A percentile compares a stretch with the other conserved stretches of the same genome.
Conservation (phyloP, 768 basidiomycete species). For the Chlorophyllum brunneum region DNA sequence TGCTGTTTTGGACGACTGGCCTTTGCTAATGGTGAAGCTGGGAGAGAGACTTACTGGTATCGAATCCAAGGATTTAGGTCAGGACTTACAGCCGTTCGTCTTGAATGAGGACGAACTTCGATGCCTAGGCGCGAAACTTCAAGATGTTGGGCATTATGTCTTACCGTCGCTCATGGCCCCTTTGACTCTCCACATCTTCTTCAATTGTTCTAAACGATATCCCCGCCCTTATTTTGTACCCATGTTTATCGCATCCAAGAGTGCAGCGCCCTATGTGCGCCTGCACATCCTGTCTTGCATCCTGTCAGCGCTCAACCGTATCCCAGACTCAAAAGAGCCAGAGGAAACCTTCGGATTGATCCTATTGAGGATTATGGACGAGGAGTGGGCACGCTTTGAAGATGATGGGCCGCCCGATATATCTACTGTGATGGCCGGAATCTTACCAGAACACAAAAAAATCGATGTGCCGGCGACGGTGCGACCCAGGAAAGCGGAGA, state of each 20-base stretch:
- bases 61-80: constrained; percentile 21
- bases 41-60: constrained; percentile 51
- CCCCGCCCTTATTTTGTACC: constrained; percentile 50
- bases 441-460: constrained; percentile 36
- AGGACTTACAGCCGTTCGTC: constrained; percentile 22
- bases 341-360: constrained; percentile 75
- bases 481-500: neutral
- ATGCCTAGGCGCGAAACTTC: constrained; percentile 52
- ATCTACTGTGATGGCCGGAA: constrained; percentile 57
- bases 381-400: constrained; percentile 63
- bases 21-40: constrained; percentile 50
- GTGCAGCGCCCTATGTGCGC: constrained; percentile 75
- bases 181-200: constrained; percentile 62
- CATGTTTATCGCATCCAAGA: constrained; percentile 69
- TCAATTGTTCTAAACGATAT: constrained; percentile 42
- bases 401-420: constrained; percentile 75
- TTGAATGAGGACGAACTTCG: constrained; percentile 44
- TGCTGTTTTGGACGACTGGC: constrained; percentile 43
- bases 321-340: constrained; percentile 48
- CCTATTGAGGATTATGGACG: constrained; percentile 66
- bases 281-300: constrained; percentile 74
- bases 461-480: constrained; percentile 1
- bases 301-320: constrained; percentile 49
- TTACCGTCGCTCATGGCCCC: constrained; percentile 65
- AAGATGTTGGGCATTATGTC: constrained; percentile 43